A percentile compares a stretch with the other conserved stretches of the same genome.
These are phyloP conservation scores for Lodderomyces jiufengensis DNA, from an alignment of 1,139 yeast genomes.

Conservation along the genomic window DNA sequence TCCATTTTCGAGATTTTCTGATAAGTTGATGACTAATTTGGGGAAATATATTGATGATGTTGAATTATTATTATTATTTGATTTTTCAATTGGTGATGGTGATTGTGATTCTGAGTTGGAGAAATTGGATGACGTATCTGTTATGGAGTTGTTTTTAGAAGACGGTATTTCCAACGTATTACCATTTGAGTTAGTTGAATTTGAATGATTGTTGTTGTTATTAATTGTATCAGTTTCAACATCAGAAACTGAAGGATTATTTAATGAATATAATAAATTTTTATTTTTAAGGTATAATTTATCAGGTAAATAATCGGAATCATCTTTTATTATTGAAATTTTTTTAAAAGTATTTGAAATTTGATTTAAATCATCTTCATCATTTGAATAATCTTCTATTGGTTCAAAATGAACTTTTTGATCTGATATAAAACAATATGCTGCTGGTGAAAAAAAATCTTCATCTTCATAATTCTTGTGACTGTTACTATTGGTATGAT, in stretches of 20 bases:
- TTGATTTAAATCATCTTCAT: neutral
- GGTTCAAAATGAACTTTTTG: conserved; percentile 41
- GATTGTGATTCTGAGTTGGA: conserved; percentile 10
- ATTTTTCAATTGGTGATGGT: conserved; percentile 17
- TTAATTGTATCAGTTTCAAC: conserved; percentile 27
- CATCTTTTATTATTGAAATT: conserved; percentile 11
- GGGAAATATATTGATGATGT: conserved; percentile 42
- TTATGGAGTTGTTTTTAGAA: conserved; percentile 1
- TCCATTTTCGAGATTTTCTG: conserved; percentile 27
- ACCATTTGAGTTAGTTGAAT: neutral
- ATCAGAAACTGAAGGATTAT: conserved; percentile 44
- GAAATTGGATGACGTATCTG: no score
- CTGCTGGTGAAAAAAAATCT: conserved; percentile 16
- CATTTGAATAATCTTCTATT: conserved; percentile 13
- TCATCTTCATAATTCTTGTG: no score
- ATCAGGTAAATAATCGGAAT: conserved; percentile 16
- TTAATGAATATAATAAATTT: conserved; percentile 39
- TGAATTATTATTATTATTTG: conserved; percentile 15
- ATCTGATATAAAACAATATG: conserved; percentile 39
- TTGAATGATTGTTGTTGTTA: neutral
- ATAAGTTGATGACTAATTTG: conserved; percentile 31
- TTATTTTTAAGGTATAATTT: conserved; percentile 32
- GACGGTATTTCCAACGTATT: conserved; percentile 6
- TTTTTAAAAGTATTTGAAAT: neutral
- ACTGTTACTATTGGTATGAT: no score